Conservation (phyloP, 371 early-diverging fungal genomes). For the Smittium mucronatum region DNA sequence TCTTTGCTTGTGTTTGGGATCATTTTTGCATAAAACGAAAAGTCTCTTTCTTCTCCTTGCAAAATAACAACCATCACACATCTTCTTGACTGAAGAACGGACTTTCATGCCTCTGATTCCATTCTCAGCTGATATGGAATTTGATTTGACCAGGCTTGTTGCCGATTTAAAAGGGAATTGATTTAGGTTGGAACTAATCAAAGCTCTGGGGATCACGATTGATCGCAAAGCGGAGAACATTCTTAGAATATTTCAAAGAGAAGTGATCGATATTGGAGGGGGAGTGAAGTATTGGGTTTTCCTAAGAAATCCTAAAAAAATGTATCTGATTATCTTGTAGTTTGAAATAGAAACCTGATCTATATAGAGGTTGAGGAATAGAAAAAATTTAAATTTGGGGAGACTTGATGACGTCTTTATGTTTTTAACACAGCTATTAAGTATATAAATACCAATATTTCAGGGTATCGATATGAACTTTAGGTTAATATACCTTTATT, state of each 20-base stretch:
- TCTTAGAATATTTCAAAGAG: too few relatives aligned
- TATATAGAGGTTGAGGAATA: too few relatives aligned
- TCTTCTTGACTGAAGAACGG: conserved; percentile 64
- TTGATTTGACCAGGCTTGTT: neutral
- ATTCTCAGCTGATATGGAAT: neutral
- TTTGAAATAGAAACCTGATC: too few relatives aligned
- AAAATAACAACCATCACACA: conserved; percentile 66
- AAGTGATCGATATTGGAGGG: too few relatives aligned
- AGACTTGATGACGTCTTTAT: too few relatives aligned
- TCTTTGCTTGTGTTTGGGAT: conserved; percentile 73
- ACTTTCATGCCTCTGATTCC: conserved; percentile 67
- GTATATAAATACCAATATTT: too few relatives aligned
- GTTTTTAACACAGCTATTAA: too few relatives aligned
- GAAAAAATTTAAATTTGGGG: too few relatives aligned
- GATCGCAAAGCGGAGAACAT: neutral
- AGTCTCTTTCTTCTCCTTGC: conserved; percentile 63
- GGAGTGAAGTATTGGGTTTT: too few relatives aligned
- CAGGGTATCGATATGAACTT: too few relatives aligned
- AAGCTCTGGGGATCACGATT: neutral
- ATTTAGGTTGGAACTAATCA: neutral
- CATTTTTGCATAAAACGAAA: conserved; percentile 63
- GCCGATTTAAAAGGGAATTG: neutral
- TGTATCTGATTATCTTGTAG: neutral
- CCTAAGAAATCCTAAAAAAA: too few relatives aligned
- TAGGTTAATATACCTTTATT: too few relatives aligned